A percentile compares a stretch with the other conserved stretches of the same genome.
phyloP scores from a whole-genome alignment of 106 monocot genomes.

The Platanthera guangdongensis region DNA sequence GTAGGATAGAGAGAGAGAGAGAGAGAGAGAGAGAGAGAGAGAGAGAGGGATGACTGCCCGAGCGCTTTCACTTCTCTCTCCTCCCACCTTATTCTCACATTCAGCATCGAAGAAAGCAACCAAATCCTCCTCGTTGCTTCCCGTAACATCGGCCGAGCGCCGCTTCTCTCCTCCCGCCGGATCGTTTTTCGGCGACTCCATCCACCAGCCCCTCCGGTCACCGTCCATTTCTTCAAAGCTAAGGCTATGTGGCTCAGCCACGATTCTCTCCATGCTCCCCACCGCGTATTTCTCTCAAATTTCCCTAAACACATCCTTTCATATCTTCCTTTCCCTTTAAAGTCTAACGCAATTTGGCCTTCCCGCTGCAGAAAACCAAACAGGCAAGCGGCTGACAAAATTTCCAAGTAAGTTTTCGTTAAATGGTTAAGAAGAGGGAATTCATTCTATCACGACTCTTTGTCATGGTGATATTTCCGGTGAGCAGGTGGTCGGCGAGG shows the following conservation, averaged over 20 bases:
- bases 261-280: constrained; percentile 1
- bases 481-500: constrained; percentile 64
- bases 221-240: neutral
- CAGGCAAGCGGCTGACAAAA: neutral
- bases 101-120: neutral
- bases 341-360: neutral
- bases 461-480: neutral
- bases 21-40: neutral
- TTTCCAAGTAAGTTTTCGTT: neutral
- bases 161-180: neutral
- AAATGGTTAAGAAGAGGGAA: neutral
- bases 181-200: neutral
- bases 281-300: neutral
- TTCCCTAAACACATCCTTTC: neutral
- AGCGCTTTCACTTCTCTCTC: neutral
- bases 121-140: neutral
- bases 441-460: neutral
- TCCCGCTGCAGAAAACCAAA: constrained; percentile 3
- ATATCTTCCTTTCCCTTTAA: neutral
- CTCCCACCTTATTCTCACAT: neutral
- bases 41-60: neutral
- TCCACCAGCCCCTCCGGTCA: neutral
- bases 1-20: neutral
- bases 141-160: neutral
- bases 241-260: neutral